phyloP scores from a whole-genome alignment of 257 asterid species.

The Nemophila menziesii region DNA sequence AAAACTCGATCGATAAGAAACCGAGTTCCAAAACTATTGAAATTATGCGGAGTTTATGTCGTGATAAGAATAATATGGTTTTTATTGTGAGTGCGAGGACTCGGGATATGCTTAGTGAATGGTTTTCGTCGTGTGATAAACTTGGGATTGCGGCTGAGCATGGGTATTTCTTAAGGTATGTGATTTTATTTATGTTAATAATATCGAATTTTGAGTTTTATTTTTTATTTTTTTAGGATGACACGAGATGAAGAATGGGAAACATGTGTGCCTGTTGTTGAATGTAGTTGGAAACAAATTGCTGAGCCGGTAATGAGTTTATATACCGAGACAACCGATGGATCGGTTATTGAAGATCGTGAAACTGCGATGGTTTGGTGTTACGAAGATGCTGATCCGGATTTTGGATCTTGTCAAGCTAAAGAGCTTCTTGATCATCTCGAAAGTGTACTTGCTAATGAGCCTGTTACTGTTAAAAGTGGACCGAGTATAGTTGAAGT shows the following conservation, averaged over 20 bases:
- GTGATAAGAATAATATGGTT: conserved; percentile 61
- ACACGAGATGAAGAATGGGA: conserved; percentile 68
- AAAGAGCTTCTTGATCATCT: conserved; percentile 87
- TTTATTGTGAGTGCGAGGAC: conserved; percentile 60
- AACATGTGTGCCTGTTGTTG: conserved; percentile 49
- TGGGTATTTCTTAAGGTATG: conserved; percentile 64
- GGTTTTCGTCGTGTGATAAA: conserved; percentile 69
- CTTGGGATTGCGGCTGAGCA: conserved; percentile 90
- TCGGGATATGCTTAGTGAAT: conserved; percentile 34
- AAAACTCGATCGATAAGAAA: conserved; percentile 64
- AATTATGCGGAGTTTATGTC: conserved; percentile 46
- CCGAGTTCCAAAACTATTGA: conserved; percentile 61
- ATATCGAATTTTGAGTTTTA: background rate
- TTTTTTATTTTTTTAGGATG: conserved; percentile 29
- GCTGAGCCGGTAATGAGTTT: conserved; percentile 85
- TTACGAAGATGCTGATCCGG: conserved; percentile 88
- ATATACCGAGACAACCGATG: conserved; percentile 82
- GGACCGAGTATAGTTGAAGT: conserved; percentile 71
- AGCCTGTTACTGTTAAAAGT: conserved; percentile 78
- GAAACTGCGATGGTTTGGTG: conserved; percentile 86
- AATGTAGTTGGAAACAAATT: conserved; percentile 84
- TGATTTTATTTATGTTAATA: background rate
- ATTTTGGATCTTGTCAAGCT: conserved; percentile 91
- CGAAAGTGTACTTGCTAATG: conserved; percentile 79
- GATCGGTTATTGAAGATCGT: conserved; percentile 62